These are phyloP conservation scores for Sarocladium kiliense DNA, from an alignment of 2,329 filamentous ascomycete genomes.

Conservation along the genomic window DNA sequence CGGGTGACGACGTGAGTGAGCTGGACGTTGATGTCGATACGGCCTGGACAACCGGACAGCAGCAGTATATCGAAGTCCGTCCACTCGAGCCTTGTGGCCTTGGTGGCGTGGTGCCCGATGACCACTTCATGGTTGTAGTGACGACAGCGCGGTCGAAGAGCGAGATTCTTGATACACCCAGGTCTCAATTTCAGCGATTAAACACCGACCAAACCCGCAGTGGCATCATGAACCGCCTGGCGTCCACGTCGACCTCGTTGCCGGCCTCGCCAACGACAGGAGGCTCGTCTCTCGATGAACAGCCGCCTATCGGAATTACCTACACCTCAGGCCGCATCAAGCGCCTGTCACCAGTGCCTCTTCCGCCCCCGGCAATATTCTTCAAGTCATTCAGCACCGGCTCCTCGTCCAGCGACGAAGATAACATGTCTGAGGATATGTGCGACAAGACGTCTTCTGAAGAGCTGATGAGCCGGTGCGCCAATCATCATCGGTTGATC, in stretches of 20 bases:
- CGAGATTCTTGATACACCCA: not conserved
- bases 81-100: slow-evolving; percentile 53
- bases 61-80: slow-evolving; percentile 31
- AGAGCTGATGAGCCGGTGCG: slow-evolving; percentile 26
- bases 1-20: slow-evolving; percentile 30
- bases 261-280: slow-evolving; percentile 11
- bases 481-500: too few relatives aligned
- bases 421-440: slow-evolving; percentile 23
- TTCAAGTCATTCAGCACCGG: slow-evolving; percentile 42
- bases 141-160: slow-evolving; percentile 39
- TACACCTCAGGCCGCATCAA: slow-evolving; percentile 39
- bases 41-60: slow-evolving; percentile 38
- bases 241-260: slow-evolving; percentile 35
- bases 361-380: slow-evolving; percentile 49
- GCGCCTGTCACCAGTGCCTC: slow-evolving; percentile 38
- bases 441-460: slow-evolving; percentile 22
- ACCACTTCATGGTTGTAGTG: slow-evolving; percentile 56
- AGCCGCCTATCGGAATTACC: slow-evolving; percentile 38
- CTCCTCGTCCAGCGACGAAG: slow-evolving; percentile 27
- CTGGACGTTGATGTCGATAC: slow-evolving; percentile 42
- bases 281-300: slow-evolving; percentile 6
- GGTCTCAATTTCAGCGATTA: not conserved
- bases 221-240: slow-evolving; percentile 35
- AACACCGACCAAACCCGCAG: slow-evolving; percentile 29
- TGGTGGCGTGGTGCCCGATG: slow-evolving; percentile 56